Conservation (phyloP, 2,329 filamentous ascomycete genomes). For the Onygena corvina region DNA sequence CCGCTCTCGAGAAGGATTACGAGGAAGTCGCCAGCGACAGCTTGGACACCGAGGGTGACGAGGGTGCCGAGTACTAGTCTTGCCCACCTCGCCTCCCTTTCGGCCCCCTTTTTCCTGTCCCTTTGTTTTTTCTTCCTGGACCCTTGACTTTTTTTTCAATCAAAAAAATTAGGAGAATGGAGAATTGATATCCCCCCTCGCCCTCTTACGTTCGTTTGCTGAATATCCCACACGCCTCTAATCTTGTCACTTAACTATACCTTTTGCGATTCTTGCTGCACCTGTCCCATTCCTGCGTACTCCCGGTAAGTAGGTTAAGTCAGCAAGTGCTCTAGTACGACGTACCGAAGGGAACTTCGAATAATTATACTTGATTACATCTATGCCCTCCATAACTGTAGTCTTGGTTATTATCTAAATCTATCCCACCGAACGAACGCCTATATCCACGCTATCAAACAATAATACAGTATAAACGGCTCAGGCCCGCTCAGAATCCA, state of each 20-base stretch:
- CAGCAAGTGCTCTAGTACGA: neutral
- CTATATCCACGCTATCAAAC: neutral
- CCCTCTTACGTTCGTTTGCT: neutral
- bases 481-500: neutral
- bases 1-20: slow-evolving; percentile 95
- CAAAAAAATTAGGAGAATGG: slow-evolving; percentile 5
- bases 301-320: neutral
- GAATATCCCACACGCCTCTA: neutral
- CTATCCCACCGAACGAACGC: too few species aligned
- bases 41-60: slow-evolving; percentile 51
- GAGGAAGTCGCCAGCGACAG: slow-evolving; percentile 79
- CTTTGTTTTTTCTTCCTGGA: slow-evolving; percentile 3
- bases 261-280: neutral
- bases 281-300: too few species aligned
- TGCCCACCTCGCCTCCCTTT: too few species aligned
- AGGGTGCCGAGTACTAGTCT: slow-evolving; percentile 29
- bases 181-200: slow-evolving; percentile 1
- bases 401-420: too few species aligned
- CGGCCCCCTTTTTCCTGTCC: neutral
- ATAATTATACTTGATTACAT: slow-evolving; percentile 2
- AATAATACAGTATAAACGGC: neutral
- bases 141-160: neutral
- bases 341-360: neutral
- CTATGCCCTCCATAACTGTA: neutral
- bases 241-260: slow-evolving; percentile 5